Percentiles rank a stretch among this genome's conserved stretches.
phyloP scores from a whole-genome alignment of 768 basidiomycete species.

The Mycena latifolia region DNA sequence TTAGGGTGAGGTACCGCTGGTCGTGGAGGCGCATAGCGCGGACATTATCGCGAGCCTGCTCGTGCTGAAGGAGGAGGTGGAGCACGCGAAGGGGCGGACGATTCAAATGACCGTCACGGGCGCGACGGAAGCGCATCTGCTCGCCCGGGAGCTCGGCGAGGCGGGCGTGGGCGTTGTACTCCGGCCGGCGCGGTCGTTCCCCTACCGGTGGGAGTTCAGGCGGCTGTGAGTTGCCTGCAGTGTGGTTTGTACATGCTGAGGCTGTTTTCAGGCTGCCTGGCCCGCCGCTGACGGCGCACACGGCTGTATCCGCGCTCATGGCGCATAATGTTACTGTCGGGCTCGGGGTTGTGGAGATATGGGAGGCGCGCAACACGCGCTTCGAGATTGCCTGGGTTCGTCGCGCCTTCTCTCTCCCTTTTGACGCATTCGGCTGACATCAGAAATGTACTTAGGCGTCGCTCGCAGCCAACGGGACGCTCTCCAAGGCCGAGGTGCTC shows the following conservation, averaged over 20 bases:
- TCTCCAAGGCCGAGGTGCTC: conserved; percentile 57
- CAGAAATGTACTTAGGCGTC: conserved; percentile 51
- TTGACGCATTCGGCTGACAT: background rate
- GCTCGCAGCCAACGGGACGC: conserved; percentile 35
- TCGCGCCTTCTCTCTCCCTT: background rate
- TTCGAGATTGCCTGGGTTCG: conserved; percentile 88
- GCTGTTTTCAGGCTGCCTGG: conserved; percentile 66
- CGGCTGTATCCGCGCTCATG: conserved; percentile 69
- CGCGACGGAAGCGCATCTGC: conserved; percentile 73
- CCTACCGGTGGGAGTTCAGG: conserved; percentile 75
- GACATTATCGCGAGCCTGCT: conserved; percentile 88
- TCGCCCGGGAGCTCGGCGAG: conserved; percentile 75
- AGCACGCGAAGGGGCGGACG: conserved; percentile 53
- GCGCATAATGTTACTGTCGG: conserved; percentile 80
- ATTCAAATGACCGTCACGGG: conserved; percentile 75
- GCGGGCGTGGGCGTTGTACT: conserved; percentile 62
- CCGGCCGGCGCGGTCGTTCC: conserved; percentile 76
- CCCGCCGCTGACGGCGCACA: conserved; percentile 73
- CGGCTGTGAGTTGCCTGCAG: conserved; percentile 63
- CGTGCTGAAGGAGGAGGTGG: conserved; percentile 74
- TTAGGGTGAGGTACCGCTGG: conserved; percentile 79
- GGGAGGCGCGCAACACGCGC: conserved; percentile 80
- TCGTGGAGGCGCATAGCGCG: conserved; percentile 80
- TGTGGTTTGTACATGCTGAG: background rate
- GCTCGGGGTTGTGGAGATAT: conserved; percentile 72